Evolutionary conservation across 1,284 basidiomycete genomes (phyloP).

Genomic region (Afroboletus lepidellus): DNA sequence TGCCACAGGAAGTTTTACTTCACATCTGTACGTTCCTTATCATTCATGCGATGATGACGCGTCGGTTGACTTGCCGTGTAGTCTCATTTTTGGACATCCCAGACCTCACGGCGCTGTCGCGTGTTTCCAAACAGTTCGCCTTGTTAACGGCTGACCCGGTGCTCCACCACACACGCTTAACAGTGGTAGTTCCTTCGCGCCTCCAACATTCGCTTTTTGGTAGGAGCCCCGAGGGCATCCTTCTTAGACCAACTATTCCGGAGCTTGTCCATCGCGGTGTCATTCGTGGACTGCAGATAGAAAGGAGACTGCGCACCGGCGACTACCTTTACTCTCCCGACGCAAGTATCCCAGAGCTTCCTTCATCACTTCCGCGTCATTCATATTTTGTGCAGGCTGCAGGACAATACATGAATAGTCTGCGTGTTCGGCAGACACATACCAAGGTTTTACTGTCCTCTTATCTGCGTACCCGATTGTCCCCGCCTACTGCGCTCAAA

Average conservation of each 20-base stretch:
- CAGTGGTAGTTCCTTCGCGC: slow-evolving; percentile 62
- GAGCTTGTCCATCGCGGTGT: slow-evolving; percentile 68
- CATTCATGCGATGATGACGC: not conserved
- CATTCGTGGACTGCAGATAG: slow-evolving; percentile 62
- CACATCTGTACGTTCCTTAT: slow-evolving; percentile 49
- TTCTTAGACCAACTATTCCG: slow-evolving; percentile 58
- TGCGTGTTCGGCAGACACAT: slow-evolving; percentile 39
- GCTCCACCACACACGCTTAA: slow-evolving; percentile 57
- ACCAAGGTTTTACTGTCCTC: slow-evolving; percentile 38
- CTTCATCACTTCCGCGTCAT: not conserved
- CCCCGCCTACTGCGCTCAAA: slow-evolving; percentile 28
- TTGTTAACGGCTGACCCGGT: slow-evolving; percentile 56
- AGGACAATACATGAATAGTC: slow-evolving; percentile 40
- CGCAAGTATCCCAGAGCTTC: slow-evolving; percentile 38
- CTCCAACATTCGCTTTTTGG: slow-evolving; percentile 63
- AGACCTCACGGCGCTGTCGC: slow-evolving; percentile 55
- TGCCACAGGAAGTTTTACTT: slow-evolving; percentile 57
- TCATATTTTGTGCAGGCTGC: slow-evolving; percentile 34
- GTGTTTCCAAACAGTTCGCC: slow-evolving; percentile 45
- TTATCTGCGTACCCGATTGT: slow-evolving; percentile 36
- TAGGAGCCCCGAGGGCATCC: slow-evolving; percentile 48
- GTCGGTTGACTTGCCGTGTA: slow-evolving; percentile 27
- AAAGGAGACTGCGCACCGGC: slow-evolving; percentile 61
- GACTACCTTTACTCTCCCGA: slow-evolving; percentile 59
- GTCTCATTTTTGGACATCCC: slow-evolving; percentile 71